Base-by-base conservation (phyloP, 2,329 filamentous ascomycete genomes). In the Aspergillus alliaceus region DNA sequence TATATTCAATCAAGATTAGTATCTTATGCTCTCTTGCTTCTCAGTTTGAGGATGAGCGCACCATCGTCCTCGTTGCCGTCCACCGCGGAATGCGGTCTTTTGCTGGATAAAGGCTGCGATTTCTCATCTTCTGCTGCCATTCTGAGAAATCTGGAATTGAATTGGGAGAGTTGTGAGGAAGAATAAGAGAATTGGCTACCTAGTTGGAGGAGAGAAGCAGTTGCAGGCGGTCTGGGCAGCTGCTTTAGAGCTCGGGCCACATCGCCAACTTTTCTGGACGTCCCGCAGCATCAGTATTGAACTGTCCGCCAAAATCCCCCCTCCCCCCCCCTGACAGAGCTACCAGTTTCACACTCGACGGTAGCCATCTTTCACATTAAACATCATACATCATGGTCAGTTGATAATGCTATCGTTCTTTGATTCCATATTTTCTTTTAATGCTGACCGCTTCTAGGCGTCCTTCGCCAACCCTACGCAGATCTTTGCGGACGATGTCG, bases 401-500 rank as follows among this genome's bases (percentile, higher is more conserved):
- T 56, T 4, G 6, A 31, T 9, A 6, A 5, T 6, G 9, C 8
- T 8, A n/a, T 32, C 2, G 0, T 32, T 8, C 25, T 15, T 4
- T 22, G 2, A 1, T 31, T 31, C 2, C 9, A 6, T 62, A 44
- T 61, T 51, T 4, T 51, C 20, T 27, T 53, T 37, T n/a, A 53
- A 22, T 58, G 51, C 60, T 61, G 29, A 64, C 44, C 46, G 35
- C 47, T 27, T 50, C 15, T 53, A 75, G 73, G 71, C 73, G 64
- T 69, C 73, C 35, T 77, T 76, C 66, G 73, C 68, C 77, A 95
- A 92, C 80, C 93, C 93, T 71, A 96, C 92, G 63, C 93, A 98
- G 80, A 98, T 98, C 82, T 98, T 98, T 79, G 91, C 92, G 71
- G 91, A 97, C 78, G 93, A 96, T 75, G 95, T 96, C 66, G 95